Evolutionary conservation across 805 yeast genomes (phyloP), one percentile per base, ranked within the genome.

Genomic region (Yamadazyma tumulicola): DNA sequence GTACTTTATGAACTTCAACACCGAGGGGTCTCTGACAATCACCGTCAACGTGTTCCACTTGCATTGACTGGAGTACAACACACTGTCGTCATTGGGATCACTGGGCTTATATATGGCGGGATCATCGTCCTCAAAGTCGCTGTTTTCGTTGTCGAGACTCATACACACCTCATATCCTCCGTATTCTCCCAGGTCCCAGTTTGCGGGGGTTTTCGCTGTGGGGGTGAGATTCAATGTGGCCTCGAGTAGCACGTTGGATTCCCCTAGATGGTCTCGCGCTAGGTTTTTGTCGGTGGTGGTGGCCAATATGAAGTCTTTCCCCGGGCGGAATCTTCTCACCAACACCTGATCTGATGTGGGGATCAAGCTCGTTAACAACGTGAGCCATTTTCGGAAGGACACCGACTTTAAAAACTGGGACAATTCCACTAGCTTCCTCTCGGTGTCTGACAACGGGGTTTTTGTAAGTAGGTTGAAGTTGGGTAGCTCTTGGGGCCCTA

Each of bases 81-180:
- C 91, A 7, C 88, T 77, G 46, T 83, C 91, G 36, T 74, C 80
- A 17, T 74, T 77, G 0, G 79, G 75, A 18, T 72, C 74, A 38
- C 61, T 71, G 10, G 64, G 55, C 39, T 52, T 61, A 59, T 88
- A 88, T 20, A 88, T 81, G 0, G 96, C 95, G 7, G 96, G 96
- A 52, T 88, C 96, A 41, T 81, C 87, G 23, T 61, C 67, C 36
- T 62, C 68, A 30, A 35, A 37, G 16, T 64, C 73, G 9, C 64
- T 74, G 19, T 66, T 67, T 15, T 62, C 72, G 16, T 65, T 73
- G 3, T 61, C 69, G 41, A 72, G 64, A n/a, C 72, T 66, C 95
- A 93, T 85, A 51, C 91, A 81, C 34, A 94, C 65, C 52, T 93
- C 97, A 59, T 94, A 93, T 2, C 97, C 99, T 23, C 99, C 99